phyloP scores from a whole-genome alignment of 108 stramenopile genomes.

The Skeletonema grethae region DNA sequence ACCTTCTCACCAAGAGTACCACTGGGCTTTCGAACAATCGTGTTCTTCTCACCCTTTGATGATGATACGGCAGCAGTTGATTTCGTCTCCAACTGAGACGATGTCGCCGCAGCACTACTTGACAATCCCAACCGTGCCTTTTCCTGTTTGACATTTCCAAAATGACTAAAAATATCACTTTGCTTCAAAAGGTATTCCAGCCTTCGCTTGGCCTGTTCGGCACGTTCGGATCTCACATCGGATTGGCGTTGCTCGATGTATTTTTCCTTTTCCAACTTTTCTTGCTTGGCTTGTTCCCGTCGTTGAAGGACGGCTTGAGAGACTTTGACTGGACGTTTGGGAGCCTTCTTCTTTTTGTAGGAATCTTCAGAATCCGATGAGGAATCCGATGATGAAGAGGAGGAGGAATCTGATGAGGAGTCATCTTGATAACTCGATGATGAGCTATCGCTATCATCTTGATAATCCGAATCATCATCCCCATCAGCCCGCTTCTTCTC shows the following conservation, averaged over 20 bases:
- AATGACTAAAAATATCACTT: constrained; percentile 96
- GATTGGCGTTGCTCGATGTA: constrained; percentile 72
- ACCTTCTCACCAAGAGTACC: constrained; percentile 11
- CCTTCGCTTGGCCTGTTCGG: constrained; percentile 83
- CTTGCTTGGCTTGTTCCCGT: constrained; percentile 45
- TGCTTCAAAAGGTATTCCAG: constrained; percentile 95
- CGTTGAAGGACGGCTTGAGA: constrained; percentile 58
- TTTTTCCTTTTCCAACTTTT: constrained; percentile 72
- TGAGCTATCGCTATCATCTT: constrained; percentile 42
- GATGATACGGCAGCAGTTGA: neutral
- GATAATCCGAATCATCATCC: constrained; percentile 51
- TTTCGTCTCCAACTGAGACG: neutral
- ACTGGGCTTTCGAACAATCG: constrained; percentile 15
- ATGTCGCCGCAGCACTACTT: constrained; percentile 13
- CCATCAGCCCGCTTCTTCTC: constrained; percentile 48
- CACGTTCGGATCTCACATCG: constrained; percentile 71
- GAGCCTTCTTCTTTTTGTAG: constrained; percentile 52
- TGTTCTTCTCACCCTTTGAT: neutral
- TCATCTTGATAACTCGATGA: constrained; percentile 35
- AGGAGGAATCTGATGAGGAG: constrained; percentile 29
- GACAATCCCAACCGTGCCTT: constrained; percentile 59
- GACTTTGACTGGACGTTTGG: constrained; percentile 27
- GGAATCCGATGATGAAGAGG: constrained; percentile 30
- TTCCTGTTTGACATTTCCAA: constrained; percentile 83
- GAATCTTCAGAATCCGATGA: constrained; percentile 50